Evolutionary conservation across 2,329 filamentous ascomycete species (phyloP), one percentile per base, ranked within the genome.

Genomic region (Fusarium protoensiforme): DNA sequence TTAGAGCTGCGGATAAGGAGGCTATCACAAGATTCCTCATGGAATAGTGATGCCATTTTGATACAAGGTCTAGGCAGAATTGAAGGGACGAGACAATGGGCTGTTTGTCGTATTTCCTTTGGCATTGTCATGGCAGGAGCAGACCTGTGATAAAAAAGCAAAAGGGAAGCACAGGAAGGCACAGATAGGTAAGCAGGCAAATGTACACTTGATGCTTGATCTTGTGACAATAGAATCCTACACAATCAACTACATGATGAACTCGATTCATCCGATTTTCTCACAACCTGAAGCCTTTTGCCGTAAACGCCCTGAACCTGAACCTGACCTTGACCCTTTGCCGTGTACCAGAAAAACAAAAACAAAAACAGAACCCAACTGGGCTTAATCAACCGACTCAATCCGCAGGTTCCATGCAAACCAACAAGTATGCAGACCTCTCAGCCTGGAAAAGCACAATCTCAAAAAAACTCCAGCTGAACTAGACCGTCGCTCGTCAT

Each of bases 381-480:
- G 18, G 46, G 27, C n/a, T 67, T 56, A 67, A 72, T 62, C 67
- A 72, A 68, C 57, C 61, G 51, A 69, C n/a, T 57, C 61, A 64
- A 61, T 53, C 56, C 39, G 57, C 61, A 66, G 63, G 61, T 65
- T 62, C 66, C 54, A 67, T 64, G 66, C 68, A 73, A 60, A 54
- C 59, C 71, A 48, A 41, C 58, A 72, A 24, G 56, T 60, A 73
- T 74, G 64, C 61, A 74, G 68, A 77, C 65, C 48, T 66, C 51
- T 64, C 60, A 54, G 68, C 65, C 58, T 73, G 69, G 67, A 29
- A 57, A 77, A 78, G 75, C 65, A 73, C 67, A 76, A 75, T 77
- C 72, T 78, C 70, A 71, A 73, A 51, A 35, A 53, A 77, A 79
- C 76, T 72, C 78, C 78, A 75, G 64, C 71, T 75, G 62, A 70